Conservation (phyloP, 306 rosid species). For the Cucurbita argyrosperma region DNA sequence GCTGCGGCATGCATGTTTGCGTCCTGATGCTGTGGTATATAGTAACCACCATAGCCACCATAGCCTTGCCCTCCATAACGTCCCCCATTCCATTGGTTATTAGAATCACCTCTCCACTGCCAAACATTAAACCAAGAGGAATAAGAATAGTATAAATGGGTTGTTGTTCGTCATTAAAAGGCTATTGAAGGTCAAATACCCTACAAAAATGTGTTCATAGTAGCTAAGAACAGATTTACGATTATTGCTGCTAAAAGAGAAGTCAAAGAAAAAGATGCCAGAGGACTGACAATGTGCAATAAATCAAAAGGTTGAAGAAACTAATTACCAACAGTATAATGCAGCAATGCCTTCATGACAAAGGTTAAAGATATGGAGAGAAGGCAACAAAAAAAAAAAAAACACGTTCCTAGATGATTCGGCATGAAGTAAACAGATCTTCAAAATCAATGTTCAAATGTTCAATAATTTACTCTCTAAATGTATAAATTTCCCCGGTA, state of each 20-base stretch:
- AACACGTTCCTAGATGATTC: neutral
- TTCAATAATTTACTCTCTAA: neutral
- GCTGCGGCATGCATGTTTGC: constrained; percentile 30
- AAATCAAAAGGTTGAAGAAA: neutral
- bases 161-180: neutral
- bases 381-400: neutral
- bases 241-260: neutral
- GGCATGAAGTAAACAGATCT: neutral
- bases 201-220: neutral
- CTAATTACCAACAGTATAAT: neutral
- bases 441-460: neutral
- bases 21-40: constrained; percentile 52
- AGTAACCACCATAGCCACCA: constrained; percentile 43
- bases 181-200: neutral
- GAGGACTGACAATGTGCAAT: neutral
- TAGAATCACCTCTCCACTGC: constrained; percentile 77
- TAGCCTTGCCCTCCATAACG: constrained; percentile 17
- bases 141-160: neutral
- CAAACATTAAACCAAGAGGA: neutral
- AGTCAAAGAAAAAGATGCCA: neutral
- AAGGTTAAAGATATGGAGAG: neutral
- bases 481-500: neutral
- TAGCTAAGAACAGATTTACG: neutral
- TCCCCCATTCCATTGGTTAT: constrained; percentile 49
- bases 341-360: neutral